A percentile compares a stretch with the other conserved stretches of the same genome.
Conservation (phyloP, 768 basidiomycete genomes). For the Boletus subparvulus region DNA sequence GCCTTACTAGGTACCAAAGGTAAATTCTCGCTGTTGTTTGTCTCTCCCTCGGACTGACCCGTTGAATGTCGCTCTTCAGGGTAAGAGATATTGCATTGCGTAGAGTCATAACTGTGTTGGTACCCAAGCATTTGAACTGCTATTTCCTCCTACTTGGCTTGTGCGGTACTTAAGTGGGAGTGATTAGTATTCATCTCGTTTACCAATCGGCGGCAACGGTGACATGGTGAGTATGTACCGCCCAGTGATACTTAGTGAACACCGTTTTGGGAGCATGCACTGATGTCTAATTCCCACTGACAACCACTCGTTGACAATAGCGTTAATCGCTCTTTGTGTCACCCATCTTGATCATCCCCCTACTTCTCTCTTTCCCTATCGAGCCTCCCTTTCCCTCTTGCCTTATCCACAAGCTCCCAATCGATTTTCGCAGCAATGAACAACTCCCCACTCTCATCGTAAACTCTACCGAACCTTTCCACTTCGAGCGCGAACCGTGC, state of each 20-base stretch:
- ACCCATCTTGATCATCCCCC: not conserved
- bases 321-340: not conserved
- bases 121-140: conserved; percentile 1
- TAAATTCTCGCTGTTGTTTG: not conserved
- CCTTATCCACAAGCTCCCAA: conserved; percentile 68
- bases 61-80: not conserved
- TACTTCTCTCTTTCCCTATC: conserved; percentile 57
- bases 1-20: conserved; percentile 6
- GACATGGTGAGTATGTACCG: not conserved
- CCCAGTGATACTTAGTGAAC: too few relatives aligned
- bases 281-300: not conserved
- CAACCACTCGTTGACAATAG: not conserved
- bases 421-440: conserved; percentile 50
- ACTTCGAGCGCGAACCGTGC: conserved; percentile 46
- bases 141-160: not conserved
- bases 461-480: conserved; percentile 46
- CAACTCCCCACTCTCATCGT: conserved; percentile 49
- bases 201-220: not conserved
- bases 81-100: conserved; percentile 13
- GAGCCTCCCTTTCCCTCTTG: conserved; percentile 74
- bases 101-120: conserved; percentile 18
- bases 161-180: not conserved
- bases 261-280: not conserved
- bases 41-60: not conserved
- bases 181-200: not conserved